These are phyloP conservation scores for Arctium minus DNA, from an alignment of 129 eudicot species.

Conservation along the genomic window DNA sequence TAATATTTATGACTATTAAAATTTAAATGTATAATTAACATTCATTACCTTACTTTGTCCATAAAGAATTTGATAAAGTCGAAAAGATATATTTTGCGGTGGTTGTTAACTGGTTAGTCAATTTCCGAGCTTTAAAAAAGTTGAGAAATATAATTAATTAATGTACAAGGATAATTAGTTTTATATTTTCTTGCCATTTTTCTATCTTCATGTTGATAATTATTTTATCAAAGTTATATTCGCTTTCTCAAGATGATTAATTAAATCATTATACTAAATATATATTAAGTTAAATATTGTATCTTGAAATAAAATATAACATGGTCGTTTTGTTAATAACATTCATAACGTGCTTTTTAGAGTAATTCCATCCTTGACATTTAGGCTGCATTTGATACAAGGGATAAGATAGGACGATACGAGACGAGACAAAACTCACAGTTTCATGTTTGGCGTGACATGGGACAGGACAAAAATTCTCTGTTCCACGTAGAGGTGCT, in stretches of 20 bases:
- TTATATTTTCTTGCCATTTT: slow-evolving; percentile 3
- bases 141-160: background rate
- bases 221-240: background rate
- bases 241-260: background rate
- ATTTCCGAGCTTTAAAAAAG: background rate
- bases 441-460: no score
- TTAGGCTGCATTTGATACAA: no score
- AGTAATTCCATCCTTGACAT: no score
- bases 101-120: background rate
- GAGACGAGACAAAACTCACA: no score
- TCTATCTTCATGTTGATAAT: background rate
- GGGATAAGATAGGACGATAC: no score
- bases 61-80: background rate
- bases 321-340: no score
- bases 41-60: background rate
- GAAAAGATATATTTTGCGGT: slow-evolving; percentile 1
- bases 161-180: background rate
- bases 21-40: background rate
- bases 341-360: no score
- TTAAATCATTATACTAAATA: background rate
- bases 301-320: background rate
- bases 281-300: background rate
- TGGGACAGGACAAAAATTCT: no score
- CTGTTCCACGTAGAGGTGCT: no score
- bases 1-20: no score